Percentiles rank a stretch among this genome's conserved stretches.
These are phyloP conservation scores for Ogataea pignaliae DNA, from an alignment of 805 yeast genomes.

Conservation along the genomic window DNA sequence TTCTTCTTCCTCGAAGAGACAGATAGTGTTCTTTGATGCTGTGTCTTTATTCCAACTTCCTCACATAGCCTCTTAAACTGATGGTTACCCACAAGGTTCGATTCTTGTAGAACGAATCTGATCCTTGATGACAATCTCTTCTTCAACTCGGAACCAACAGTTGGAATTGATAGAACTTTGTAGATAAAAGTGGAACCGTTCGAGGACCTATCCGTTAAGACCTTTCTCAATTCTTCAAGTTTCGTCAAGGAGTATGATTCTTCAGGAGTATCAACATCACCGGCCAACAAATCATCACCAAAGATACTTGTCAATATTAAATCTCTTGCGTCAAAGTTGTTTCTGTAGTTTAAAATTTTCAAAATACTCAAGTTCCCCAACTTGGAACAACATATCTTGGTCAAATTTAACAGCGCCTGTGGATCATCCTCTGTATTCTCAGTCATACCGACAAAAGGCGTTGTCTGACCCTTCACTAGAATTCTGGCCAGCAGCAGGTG, in stretches of 20 bases:
- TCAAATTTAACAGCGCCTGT: slow-evolving; percentile 9
- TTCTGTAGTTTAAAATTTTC: slow-evolving; percentile 68
- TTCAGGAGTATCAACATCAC: slow-evolving; percentile 9
- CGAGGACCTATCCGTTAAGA: slow-evolving; percentile 55
- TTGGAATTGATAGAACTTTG: slow-evolving; percentile 72
- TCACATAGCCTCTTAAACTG: slow-evolving; percentile 85
- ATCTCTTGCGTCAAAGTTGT: slow-evolving; percentile 58
- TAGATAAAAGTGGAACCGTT: slow-evolving; percentile 76
- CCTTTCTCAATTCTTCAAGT: slow-evolving; percentile 33
- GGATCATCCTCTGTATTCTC: background rate
- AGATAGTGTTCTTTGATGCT: slow-evolving; percentile 19
- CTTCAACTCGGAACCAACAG: slow-evolving; percentile 52
- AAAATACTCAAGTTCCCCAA: slow-evolving; percentile 78
- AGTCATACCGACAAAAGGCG: background rate
- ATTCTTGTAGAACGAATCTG: slow-evolving; percentile 55
- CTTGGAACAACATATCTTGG: slow-evolving; percentile 39
- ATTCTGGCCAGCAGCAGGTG: slow-evolving; percentile 46
- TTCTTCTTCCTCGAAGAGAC: slow-evolving; percentile 21
- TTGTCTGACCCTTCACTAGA: slow-evolving; percentile 16
- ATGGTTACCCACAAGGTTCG: slow-evolving; percentile 53
- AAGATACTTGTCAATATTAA: slow-evolving; percentile 62
- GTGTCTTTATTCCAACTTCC: slow-evolving; percentile 69
- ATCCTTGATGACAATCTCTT: slow-evolving; percentile 58
- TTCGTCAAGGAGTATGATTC: slow-evolving; percentile 16
- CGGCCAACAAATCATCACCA: slow-evolving; percentile 38